These are phyloP conservation scores for Zalaria obscura DNA, from an alignment of 2,329 filamentous ascomycete species.

Conservation along the genomic window DNA sequence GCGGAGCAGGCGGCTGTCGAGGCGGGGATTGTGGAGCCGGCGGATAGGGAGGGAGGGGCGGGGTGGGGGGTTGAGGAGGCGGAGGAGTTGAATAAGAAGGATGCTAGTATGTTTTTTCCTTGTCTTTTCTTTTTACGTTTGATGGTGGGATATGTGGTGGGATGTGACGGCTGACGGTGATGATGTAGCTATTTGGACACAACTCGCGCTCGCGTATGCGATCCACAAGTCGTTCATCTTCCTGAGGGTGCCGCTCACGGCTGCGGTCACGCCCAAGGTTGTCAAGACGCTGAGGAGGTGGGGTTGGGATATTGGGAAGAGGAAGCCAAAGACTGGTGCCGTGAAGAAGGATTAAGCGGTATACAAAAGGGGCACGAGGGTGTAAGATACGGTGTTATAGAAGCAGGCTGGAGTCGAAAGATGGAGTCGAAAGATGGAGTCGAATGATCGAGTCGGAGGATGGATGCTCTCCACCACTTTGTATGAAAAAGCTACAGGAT, in stretches of 20 bases:
- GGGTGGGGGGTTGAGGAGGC: constrained; percentile 12
- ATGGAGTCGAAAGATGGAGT: no score
- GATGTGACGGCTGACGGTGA: background rate
- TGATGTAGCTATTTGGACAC: constrained; percentile 54
- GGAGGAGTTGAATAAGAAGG: constrained; percentile 6
- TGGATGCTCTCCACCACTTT: no score
- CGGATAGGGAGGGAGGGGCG: constrained; percentile 10
- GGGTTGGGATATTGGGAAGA: constrained; percentile 92
- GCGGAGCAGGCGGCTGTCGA: constrained; percentile 1
- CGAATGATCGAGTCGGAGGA: no score
- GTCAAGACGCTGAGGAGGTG: constrained; percentile 74
- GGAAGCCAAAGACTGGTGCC: constrained; percentile 29
- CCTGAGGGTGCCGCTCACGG: constrained; percentile 80
- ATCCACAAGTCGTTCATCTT: constrained; percentile 98
- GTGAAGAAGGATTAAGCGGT: background rate
- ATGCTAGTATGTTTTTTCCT: background rate
- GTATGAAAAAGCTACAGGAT: no score
- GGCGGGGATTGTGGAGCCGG: constrained; percentile 21
- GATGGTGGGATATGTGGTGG: background rate
- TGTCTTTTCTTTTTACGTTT: background rate
- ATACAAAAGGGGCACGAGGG: no score
- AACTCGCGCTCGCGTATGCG: constrained; percentile 84
- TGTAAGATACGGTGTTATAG: no score
- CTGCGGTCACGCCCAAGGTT: constrained; percentile 84
- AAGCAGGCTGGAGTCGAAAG: no score